phyloP scores from a whole-genome alignment of 441 rosid genomes.

The Mallotus repandus region DNA sequence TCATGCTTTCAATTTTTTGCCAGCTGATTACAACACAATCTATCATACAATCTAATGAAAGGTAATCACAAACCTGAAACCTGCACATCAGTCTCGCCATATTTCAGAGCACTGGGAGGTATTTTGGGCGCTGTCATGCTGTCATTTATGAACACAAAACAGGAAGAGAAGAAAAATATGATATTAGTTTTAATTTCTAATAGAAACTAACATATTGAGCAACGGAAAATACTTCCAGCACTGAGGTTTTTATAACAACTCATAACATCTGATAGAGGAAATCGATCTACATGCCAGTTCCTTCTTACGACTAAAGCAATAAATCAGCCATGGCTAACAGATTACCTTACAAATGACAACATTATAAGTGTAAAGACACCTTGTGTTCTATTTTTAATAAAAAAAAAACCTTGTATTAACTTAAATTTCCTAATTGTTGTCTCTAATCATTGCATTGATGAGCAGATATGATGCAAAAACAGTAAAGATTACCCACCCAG shows the following conservation, averaged over 20 bases:
- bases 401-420: background rate
- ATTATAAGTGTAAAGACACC: too few species aligned
- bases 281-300: background rate
- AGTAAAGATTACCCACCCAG: constrained; percentile 48
- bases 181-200: constrained; percentile 12
- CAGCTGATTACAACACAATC: constrained; percentile 5
- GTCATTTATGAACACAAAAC: constrained; percentile 20
- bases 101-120: constrained; percentile 65
- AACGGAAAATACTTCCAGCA: background rate
- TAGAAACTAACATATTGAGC: constrained; percentile 4
- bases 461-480: background rate
- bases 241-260: background rate
- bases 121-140: constrained; percentile 92
- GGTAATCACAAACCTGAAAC: constrained; percentile 53
- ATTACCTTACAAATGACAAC: background rate
- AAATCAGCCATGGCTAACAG: background rate
- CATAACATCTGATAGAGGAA: background rate
- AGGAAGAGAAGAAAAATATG: constrained; percentile 4
- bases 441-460: background rate
- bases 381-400: too few species aligned
- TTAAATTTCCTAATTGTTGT: background rate
- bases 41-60: background rate
- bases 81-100: constrained; percentile 72
- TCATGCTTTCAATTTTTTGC: constrained; percentile 7
- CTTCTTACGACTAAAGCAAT: background rate